phyloP scores from a whole-genome alignment of 1,284 basidiomycete species.

The Irpex lacteus region DNA sequence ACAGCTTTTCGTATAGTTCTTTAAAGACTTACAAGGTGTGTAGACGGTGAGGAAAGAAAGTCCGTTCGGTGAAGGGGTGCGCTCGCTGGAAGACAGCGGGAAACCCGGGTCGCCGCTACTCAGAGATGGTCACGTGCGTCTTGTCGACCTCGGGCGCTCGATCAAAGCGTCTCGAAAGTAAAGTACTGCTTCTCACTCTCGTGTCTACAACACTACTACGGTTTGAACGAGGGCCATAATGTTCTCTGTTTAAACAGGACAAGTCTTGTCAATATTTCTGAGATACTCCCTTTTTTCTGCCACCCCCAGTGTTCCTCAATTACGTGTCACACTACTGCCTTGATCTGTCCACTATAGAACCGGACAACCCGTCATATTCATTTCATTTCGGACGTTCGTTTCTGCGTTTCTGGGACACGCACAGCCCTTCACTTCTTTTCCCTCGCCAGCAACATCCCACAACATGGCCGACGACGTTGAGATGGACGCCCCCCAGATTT shows the following conservation, averaged over 20 bases:
- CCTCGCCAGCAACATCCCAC: constrained; percentile 9
- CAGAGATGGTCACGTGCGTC: background rate
- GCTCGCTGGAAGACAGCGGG: constrained; percentile 13
- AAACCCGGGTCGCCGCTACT: constrained; percentile 11
- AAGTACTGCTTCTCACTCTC: background rate
- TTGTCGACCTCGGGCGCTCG: background rate
- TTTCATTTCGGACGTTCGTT: background rate
- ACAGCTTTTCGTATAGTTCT: too few species aligned
- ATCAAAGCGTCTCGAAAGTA: too few species aligned
- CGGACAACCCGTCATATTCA: background rate
- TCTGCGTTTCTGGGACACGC: too few species aligned
- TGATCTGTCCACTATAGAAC: background rate
- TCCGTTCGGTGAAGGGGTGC: constrained; percentile 1
- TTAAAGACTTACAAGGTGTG: constrained; percentile 5
- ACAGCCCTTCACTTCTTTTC: background rate
- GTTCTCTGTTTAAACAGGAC: too few species aligned
- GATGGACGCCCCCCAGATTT: constrained; percentile 79
- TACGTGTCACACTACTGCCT: background rate
- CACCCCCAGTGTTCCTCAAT: too few species aligned
- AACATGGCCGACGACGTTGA: constrained; percentile 38
- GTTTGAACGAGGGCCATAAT: constrained; percentile 2
- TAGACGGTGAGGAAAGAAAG: background rate
- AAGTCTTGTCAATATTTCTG: too few species aligned
- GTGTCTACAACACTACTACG: background rate
- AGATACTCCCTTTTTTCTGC: too few species aligned